Evolutionary conservation across 495 filamentous ascomycete genomes (phyloP).

Genomic region (Aspergillus leporis): DNA sequence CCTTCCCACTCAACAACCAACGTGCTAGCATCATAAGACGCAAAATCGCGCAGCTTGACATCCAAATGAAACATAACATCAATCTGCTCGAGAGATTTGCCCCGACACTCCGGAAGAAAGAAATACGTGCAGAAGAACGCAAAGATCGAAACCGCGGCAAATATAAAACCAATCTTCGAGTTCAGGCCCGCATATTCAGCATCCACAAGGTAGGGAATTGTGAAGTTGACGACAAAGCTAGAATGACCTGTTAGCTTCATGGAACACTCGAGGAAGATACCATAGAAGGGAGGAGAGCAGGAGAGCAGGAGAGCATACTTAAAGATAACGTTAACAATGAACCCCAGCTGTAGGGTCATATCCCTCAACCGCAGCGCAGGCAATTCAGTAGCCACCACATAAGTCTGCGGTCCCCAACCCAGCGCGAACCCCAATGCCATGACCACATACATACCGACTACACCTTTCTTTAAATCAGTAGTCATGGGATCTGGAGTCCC

Average conservation of each 20-base stretch:
- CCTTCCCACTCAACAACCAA: neutral
- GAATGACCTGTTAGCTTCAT: neutral
- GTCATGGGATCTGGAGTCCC: constrained; percentile 3
- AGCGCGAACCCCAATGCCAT: constrained; percentile 7
- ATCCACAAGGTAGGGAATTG: constrained; percentile 14
- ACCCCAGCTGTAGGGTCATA: constrained; percentile 6
- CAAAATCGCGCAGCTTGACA: neutral
- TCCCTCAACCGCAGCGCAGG: constrained; percentile 8
- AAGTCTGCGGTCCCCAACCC: constrained; percentile 7
- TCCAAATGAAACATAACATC: constrained; percentile 11
- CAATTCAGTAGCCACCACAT: constrained; percentile 7
- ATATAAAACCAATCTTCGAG: constrained; percentile 16
- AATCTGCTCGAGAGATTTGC: constrained; percentile 13
- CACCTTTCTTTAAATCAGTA: constrained; percentile 4
- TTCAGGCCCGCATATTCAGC: neutral
- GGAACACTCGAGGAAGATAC: neutral
- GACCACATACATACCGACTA: constrained; percentile 10
- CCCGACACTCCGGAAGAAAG: constrained; percentile 15
- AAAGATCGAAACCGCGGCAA: constrained; percentile 1
- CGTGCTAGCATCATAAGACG: neutral
- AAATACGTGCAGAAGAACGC: constrained; percentile 10
- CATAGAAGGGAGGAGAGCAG: neutral
- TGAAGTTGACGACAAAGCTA: constrained; percentile 18
- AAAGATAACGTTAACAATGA: constrained; percentile 6
- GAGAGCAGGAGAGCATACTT: neutral